A percentile compares a stretch with the other conserved stretches of the same genome.
phyloP scores from a whole-genome alignment of 2,329 filamentous ascomycete genomes.

The Apiospora pterosperma region DNA sequence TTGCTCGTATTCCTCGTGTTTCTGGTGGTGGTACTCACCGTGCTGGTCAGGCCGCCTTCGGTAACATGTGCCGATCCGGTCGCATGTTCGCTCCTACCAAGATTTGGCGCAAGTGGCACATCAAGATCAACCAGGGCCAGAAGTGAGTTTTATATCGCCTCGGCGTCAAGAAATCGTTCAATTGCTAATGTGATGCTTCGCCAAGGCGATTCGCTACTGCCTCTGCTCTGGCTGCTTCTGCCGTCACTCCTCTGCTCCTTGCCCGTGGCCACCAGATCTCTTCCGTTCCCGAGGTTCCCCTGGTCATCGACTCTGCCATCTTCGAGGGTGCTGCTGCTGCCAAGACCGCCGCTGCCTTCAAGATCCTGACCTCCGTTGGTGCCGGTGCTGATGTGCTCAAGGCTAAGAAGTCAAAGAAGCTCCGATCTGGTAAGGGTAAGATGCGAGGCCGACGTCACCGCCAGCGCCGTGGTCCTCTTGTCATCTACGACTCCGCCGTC shows the following conservation, averaged over 20 bases:
- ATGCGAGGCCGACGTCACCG: constrained; percentile 92
- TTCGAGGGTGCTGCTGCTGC: constrained; percentile 76
- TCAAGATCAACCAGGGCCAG: constrained; percentile 99
- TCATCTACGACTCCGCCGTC: constrained; percentile 94
- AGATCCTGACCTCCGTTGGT: constrained; percentile 86
- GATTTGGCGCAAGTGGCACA: constrained; percentile 99
- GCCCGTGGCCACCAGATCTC: constrained; percentile 96
- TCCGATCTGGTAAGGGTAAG: constrained; percentile 99
- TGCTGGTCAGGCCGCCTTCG: constrained; percentile 99
- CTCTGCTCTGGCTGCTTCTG: constrained; percentile 95
- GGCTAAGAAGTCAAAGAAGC: constrained; percentile 94
- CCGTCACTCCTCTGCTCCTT: constrained; percentile 89
- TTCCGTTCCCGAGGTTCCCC: constrained; percentile 90
- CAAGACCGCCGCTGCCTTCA: constrained; percentile 85
- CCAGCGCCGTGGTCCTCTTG: constrained; percentile 95
- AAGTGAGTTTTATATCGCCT: constrained; percentile 57
- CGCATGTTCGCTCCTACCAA: constrained; percentile 99
- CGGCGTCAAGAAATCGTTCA: neutral
- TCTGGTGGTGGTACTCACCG: constrained; percentile 99
- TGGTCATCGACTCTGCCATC: constrained; percentile 88
- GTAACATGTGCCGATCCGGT: constrained; percentile 99
- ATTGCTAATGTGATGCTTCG: neutral
- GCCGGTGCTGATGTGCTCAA: constrained; percentile 89
- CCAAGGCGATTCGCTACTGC: constrained; percentile 90
- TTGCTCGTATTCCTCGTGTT: constrained; percentile 99